Evolutionary conservation across 176 grass and related monocot genomes (phyloP).

Genomic region (Cymbopogon citratus): DNA sequence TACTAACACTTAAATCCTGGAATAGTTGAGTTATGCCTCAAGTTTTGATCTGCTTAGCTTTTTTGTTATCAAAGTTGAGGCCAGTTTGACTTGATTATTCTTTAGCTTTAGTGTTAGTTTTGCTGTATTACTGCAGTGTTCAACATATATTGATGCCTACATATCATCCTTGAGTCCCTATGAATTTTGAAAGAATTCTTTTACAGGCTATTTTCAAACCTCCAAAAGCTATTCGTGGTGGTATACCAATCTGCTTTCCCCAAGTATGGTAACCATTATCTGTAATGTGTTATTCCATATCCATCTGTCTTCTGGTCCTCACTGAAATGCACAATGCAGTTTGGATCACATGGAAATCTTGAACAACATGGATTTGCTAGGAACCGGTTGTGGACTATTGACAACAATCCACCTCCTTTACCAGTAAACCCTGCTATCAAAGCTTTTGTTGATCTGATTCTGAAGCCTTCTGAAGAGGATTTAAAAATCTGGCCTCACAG

Average conservation of each 20-base stretch:
- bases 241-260: slow-evolving; percentile 95
- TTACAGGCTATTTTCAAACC: slow-evolving; percentile 80
- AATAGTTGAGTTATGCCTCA: neutral
- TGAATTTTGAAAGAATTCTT: slow-evolving; percentile 17
- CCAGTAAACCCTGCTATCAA: slow-evolving; percentile 50
- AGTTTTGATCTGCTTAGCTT: neutral
- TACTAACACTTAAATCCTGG: neutral
- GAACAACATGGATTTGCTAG: slow-evolving; percentile 90
- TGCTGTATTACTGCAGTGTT: neutral
- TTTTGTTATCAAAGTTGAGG: neutral
- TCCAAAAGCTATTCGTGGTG: slow-evolving; percentile 80
- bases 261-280: slow-evolving; percentile 58
- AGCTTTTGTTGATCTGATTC: slow-evolving; percentile 79
- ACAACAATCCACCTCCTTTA: slow-evolving; percentile 64
- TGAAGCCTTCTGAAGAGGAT: slow-evolving; percentile 72
- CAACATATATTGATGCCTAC: neutral
- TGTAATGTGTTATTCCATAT: slow-evolving; percentile 15
- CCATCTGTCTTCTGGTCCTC: neutral
- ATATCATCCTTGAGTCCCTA: neutral
- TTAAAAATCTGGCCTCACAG: slow-evolving; percentile 80
- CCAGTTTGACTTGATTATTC: neutral
- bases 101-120: neutral
- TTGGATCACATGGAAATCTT: slow-evolving; percentile 79
- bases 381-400: slow-evolving; percentile 66
- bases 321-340: slow-evolving; percentile 49